A percentile compares a stretch with the other conserved stretches of the same genome.
phyloP scores from a whole-genome alignment of 345 rosid species.

The Noccaea bulbosa region DNA sequence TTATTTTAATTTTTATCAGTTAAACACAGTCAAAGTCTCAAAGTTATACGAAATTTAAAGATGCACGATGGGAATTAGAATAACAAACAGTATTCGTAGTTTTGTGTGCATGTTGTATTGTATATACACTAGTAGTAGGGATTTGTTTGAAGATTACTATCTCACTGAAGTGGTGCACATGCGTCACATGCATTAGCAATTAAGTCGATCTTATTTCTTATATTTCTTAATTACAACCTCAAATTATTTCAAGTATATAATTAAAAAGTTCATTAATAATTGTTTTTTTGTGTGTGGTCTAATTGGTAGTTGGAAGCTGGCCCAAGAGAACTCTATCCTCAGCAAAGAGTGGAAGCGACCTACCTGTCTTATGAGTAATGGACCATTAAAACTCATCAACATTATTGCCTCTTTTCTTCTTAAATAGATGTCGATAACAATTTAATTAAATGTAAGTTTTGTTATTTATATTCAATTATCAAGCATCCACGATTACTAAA shows the following conservation, averaged over 20 bases:
- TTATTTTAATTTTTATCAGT: background rate
- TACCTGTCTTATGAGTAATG: conserved; percentile 26
- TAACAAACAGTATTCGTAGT: background rate
- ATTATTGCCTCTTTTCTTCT: conserved; percentile 10
- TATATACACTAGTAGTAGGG: background rate
- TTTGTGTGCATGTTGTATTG: background rate
- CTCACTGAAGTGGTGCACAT: conserved; percentile 41
- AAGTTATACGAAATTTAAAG: conserved; percentile 25
- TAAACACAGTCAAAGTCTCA: conserved; percentile 32
- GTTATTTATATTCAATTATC: background rate
- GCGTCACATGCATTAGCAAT: conserved; percentile 47
- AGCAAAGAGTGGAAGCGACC: conserved; percentile 37
- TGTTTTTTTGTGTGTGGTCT: background rate
- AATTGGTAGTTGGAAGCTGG: conserved; percentile 44
- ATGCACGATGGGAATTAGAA: conserved; percentile 34
- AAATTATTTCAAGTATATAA: conserved; percentile 28
- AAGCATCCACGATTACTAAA: background rate
- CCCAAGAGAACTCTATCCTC: conserved; percentile 35
- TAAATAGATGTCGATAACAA: background rate
- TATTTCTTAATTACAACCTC: background rate
- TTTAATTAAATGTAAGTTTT: background rate
- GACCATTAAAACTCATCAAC: conserved; percentile 36
- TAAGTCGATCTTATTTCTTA: conserved; percentile 24
- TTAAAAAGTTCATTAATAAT: conserved; percentile 23
- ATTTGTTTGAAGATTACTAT: conserved; percentile 9